Evolutionary conservation across 805 yeast species (phyloP).

Genomic region (Naumovozyma baii): DNA sequence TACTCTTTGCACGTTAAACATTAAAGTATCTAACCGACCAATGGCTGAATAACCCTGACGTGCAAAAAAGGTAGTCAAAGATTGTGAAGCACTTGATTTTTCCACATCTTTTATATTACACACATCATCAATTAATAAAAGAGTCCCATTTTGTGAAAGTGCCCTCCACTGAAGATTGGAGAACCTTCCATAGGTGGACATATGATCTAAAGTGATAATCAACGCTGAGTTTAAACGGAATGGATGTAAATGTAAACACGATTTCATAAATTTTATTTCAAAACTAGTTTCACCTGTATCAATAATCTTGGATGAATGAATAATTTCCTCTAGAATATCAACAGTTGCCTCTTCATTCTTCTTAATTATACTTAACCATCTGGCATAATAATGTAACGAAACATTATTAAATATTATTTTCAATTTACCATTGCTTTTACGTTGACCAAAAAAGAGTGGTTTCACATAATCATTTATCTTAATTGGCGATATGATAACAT

Average conservation of each 20-base stretch:
- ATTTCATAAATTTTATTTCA: constrained; percentile 36
- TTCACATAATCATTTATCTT: constrained; percentile 28
- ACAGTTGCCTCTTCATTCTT: background rate
- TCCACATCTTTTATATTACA: constrained; percentile 1
- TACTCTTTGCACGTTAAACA: background rate
- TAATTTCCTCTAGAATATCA: background rate
- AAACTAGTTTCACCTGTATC: constrained; percentile 1
- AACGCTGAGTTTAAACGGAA: constrained; percentile 48
- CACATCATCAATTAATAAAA: constrained; percentile 59
- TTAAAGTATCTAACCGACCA: constrained; percentile 13
- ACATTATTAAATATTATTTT: constrained; percentile 41
- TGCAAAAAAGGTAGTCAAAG: constrained; percentile 14
- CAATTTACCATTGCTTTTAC: constrained; percentile 28
- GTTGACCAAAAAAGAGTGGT: constrained; percentile 36
- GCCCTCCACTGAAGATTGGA: constrained; percentile 32
- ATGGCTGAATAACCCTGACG: constrained; percentile 22
- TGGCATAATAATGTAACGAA: constrained; percentile 47
- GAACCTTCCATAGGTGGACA: constrained; percentile 36
- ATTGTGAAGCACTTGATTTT: constrained; percentile 1
- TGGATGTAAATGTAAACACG: constrained; percentile 56
- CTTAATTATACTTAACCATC: constrained; percentile 37
- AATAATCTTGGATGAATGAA: background rate
- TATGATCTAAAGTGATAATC: constrained; percentile 43
- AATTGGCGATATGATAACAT: constrained; percentile 29
- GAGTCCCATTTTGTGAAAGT: constrained; percentile 40